phyloP scores from a whole-genome alignment of 179 eudicot species.

The Silene noctiflora region DNA sequence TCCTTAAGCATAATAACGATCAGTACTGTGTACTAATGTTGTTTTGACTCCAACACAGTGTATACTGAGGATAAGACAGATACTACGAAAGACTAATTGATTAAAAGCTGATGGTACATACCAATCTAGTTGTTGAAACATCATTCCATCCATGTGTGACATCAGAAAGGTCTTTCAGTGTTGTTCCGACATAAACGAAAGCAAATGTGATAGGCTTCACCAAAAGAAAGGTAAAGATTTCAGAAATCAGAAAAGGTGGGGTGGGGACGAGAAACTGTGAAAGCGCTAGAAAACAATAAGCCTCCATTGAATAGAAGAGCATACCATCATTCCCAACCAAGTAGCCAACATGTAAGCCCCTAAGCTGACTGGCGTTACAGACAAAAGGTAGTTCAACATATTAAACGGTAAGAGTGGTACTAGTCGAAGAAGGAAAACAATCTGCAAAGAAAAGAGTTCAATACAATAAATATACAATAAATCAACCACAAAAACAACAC shows the following conservation, averaged over 20 bases:
- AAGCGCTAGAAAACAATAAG: not conserved
- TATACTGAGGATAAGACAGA: not conserved
- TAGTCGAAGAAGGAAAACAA: slow-evolving; percentile 89
- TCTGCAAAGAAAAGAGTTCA: slow-evolving; percentile 41
- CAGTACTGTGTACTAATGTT: not conserved
- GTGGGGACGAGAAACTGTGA: not conserved
- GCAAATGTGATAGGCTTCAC: slow-evolving; percentile 89
- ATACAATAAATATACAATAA: not conserved
- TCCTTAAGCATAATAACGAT: not conserved
- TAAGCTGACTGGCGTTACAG: slow-evolving; percentile 79
- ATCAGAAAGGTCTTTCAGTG: slow-evolving; percentile 86
- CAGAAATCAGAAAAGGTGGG: not conserved
- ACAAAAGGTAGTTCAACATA: slow-evolving; percentile 89
- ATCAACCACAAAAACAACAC: not conserved
- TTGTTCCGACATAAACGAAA: slow-evolving; percentile 86
- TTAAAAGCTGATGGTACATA: slow-evolving; percentile 33
- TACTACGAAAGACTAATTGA: not conserved
- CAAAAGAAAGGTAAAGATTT: slow-evolving; percentile 12
- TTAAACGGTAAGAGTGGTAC: slow-evolving; percentile 91
- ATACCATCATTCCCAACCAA: slow-evolving; percentile 99
- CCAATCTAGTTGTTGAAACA: slow-evolving; percentile 72
- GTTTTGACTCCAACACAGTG: not conserved
- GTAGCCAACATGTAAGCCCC: slow-evolving; percentile 80
- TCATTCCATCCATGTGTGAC: slow-evolving; percentile 86
- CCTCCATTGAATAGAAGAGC: not conserved